phyloP scores from a whole-genome alignment of 257 asterid genomes.

The Plantago ovata region DNA sequence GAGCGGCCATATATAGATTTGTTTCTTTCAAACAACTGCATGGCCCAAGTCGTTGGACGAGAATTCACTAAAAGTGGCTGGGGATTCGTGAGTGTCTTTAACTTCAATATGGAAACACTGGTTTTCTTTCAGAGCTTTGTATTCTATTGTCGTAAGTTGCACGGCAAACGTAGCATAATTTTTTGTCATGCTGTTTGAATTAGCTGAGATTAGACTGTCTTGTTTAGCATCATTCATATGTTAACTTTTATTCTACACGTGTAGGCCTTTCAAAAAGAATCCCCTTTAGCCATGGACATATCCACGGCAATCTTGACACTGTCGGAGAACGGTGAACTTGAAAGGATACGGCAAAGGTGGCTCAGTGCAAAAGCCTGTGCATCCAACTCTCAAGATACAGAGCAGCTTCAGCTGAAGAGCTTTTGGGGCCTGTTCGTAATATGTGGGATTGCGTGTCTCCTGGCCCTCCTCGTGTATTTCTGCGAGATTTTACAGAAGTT shows the following conservation, averaged over 20 bases:
- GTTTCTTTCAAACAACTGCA: slow-evolving; percentile 60
- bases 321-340: slow-evolving; percentile 61
- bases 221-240: no score
- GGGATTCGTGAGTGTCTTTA: slow-evolving; percentile 66
- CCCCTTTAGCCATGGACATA: slow-evolving; percentile 73
- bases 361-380: slow-evolving; percentile 37
- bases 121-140: not conserved
- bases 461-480: slow-evolving; percentile 32
- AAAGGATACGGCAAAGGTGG: slow-evolving; percentile 65
- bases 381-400: slow-evolving; percentile 24
- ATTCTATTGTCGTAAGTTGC: not conserved
- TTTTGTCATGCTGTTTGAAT: no score
- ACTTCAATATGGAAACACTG: not conserved
- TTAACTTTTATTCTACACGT: no score
- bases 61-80: slow-evolving; percentile 73
- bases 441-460: slow-evolving; percentile 30
- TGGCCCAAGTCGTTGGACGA: slow-evolving; percentile 54
- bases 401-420: slow-evolving; percentile 29
- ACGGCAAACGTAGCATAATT: no score
- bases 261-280: slow-evolving; percentile 73
- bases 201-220: no score
- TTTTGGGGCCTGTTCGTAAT: slow-evolving; percentile 48
- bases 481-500: slow-evolving; percentile 24
- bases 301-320: slow-evolving; percentile 66
- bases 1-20: slow-evolving; percentile 69